Percentiles rank a stretch among this genome's conserved stretches.
These are phyloP conservation scores for Schizosaccharomyces lindneri DNA, from an alignment of 805 yeast species.

Conservation along the genomic window DNA sequence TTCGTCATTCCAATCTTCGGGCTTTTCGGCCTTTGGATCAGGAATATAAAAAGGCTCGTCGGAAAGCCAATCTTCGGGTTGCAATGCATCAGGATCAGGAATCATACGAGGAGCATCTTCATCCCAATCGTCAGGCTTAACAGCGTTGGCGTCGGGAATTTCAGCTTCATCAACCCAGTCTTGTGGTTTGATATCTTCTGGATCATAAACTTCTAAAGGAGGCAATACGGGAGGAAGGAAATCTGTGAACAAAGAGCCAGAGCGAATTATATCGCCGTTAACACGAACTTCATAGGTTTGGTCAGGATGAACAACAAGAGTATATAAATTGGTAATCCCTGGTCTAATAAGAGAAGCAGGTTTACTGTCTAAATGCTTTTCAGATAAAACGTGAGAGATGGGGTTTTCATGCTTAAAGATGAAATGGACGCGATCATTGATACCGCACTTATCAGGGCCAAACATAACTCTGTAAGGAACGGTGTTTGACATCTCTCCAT, in stretches of 20 bases:
- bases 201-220: slow-evolving; percentile 35
- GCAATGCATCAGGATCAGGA: slow-evolving; percentile 37
- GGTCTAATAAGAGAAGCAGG: slow-evolving; percentile 39
- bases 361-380: slow-evolving; percentile 41
- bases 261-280: slow-evolving; percentile 47
- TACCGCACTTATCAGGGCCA: slow-evolving; percentile 83
- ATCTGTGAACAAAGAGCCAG: slow-evolving; percentile 40
- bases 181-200: slow-evolving; percentile 36
- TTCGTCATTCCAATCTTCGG: slow-evolving; percentile 70
- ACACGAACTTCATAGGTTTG: slow-evolving; percentile 58
- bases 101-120: slow-evolving; percentile 39
- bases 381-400: slow-evolving; percentile 30
- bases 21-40: slow-evolving; percentile 44
- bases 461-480: slow-evolving; percentile 73
- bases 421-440: slow-evolving; percentile 55
- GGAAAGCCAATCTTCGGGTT: slow-evolving; percentile 68
- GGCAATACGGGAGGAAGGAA: slow-evolving; percentile 48
- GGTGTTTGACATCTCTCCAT: slow-evolving; percentile 29
- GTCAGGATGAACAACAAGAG: slow-evolving; percentile 40
- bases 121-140: slow-evolving; percentile 71
- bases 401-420: slow-evolving; percentile 39
- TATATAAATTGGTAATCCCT: slow-evolving; percentile 38
- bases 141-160: slow-evolving; percentile 45
- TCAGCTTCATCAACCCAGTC: slow-evolving; percentile 55
- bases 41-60: slow-evolving; percentile 28